Evolutionary conservation across 192 early-diverging fungal genomes (phyloP), one percentile per base, ranked within the genome.

Genomic region (Gaertneriomyces sp.): DNA sequence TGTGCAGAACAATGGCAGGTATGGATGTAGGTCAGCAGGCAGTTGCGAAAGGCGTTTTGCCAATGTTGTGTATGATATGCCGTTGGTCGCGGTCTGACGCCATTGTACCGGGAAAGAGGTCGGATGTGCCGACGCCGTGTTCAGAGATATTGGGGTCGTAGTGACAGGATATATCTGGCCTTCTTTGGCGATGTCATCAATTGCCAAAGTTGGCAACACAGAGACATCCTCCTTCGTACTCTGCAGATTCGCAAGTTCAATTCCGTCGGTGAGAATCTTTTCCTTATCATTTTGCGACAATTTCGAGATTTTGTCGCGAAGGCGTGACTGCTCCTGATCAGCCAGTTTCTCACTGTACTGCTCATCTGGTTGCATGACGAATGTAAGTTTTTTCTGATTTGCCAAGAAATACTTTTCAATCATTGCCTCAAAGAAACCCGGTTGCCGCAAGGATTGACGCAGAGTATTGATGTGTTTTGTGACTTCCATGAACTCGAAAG

Each of bases 21-120:
- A 47, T 20, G 47, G 47, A 17, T 69, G 17, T 20, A 71, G 60
- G 7, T 61, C 53, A 7, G 60, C n/a, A 51, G 11, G 17, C 14
- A 60, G 58, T 43, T 60, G 14, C 19, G 33, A 45, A 74, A 70
- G 59, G 40, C 82, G 77, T 64, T 88, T 88, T 59, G 88, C 88
- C 0, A 85, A 76, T n/a, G 82, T 80, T 51, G 94, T 77, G 73
- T 98, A 98, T 41, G 93, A 93, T 56, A 98, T 87, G 20, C 91
- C 93, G 63, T 98, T 98, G 42, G 95, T 98, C 4, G 84, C 65
- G 0, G 93, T 88, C 5, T 81, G 77, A 54, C 92, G 80, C 87
- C 87, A 89, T 53, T 92, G 89, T 38, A 91, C 84, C 25, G 85
- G 81, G 9, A 80, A 67, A 7, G 74, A 74, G 44, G 64, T 68